A percentile compares a stretch with the other conserved stretches of the same genome.
These are phyloP conservation scores for Debaryomyces maramus DNA, from an alignment of 805 yeast genomes.

Conservation along the genomic window DNA sequence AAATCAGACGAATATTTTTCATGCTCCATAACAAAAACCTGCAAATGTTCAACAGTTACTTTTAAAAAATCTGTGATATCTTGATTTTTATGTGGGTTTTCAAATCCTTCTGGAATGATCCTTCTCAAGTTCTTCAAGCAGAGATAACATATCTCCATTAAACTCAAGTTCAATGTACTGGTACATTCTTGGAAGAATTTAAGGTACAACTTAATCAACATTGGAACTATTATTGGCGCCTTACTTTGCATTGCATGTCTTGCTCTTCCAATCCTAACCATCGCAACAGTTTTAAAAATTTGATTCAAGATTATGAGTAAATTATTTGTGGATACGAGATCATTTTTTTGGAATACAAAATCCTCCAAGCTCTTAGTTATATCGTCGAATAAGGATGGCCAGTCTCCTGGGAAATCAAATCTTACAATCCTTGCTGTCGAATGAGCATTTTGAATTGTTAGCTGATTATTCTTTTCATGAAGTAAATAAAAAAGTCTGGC, in stretches of 20 bases:
- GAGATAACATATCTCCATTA: conserved; percentile 75
- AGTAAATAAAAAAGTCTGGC: conserved; percentile 56
- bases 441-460: conserved; percentile 82
- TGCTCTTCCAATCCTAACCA: conserved; percentile 81
- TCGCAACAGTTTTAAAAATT: conserved; percentile 67
- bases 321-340: conserved; percentile 59
- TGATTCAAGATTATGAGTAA: conserved; percentile 70
- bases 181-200: conserved; percentile 66
- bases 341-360: conserved; percentile 39
- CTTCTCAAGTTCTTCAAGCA: conserved; percentile 75
- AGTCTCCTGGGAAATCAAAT: conserved; percentile 81
- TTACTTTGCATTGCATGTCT: conserved; percentile 74
- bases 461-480: conserved; percentile 70
- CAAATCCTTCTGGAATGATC: conserved; percentile 73
- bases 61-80: conserved; percentile 62
- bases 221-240: conserved; percentile 61
- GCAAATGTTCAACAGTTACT: conserved; percentile 58
- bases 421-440: conserved; percentile 77
- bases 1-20: conserved; percentile 48
- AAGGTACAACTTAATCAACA: conserved; percentile 59
- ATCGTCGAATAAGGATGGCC: conserved; percentile 81
- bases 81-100: conserved; percentile 60
- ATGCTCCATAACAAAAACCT: conserved; percentile 52
- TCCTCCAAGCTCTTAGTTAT: conserved; percentile 46
- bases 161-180: conserved; percentile 45